Conservation (phyloP, 129 eudicot genomes). For the Daucus carota region DNA sequence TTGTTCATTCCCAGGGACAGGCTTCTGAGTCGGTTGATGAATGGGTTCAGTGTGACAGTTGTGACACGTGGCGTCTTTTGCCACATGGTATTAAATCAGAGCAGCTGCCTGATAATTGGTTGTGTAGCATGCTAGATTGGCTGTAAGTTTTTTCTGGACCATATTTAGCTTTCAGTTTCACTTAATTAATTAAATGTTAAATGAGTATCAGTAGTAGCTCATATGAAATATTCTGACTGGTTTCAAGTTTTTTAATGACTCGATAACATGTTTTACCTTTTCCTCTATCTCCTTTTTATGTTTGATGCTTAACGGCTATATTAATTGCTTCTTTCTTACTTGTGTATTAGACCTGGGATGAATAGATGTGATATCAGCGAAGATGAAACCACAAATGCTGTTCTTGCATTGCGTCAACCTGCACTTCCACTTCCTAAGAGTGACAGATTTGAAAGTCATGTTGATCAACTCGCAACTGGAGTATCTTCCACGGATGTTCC, state of each 20-base stretch:
- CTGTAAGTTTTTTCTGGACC: conserved; percentile 53
- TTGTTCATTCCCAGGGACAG: conserved; percentile 17
- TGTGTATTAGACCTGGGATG: conserved; percentile 68
- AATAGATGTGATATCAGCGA: conserved; percentile 65
- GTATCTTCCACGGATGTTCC: conserved; percentile 21
- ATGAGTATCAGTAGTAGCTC: background rate
- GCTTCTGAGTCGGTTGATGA: conserved; percentile 26
- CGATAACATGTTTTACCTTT: background rate
- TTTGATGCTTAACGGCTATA: background rate
- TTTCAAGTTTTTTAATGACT: background rate
- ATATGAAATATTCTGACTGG: background rate
- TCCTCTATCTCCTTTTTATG: background rate
- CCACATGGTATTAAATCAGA: conserved; percentile 43
- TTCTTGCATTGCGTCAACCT: conserved; percentile 31
- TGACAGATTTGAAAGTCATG: conserved; percentile 27
- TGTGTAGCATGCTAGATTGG: conserved; percentile 73
- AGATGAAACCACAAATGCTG: conserved; percentile 60
- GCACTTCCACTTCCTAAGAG: conserved; percentile 23
- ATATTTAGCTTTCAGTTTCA: background rate
- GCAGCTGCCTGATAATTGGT: conserved; percentile 65
- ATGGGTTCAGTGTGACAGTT: conserved; percentile 72
- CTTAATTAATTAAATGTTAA: background rate
- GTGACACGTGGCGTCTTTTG: conserved; percentile 71
- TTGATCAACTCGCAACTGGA: conserved; percentile 18
- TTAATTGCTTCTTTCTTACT: conserved; percentile 5